Base-by-base conservation (phyloP, 257 asterid species). In the Solanum virginianum region DNA sequence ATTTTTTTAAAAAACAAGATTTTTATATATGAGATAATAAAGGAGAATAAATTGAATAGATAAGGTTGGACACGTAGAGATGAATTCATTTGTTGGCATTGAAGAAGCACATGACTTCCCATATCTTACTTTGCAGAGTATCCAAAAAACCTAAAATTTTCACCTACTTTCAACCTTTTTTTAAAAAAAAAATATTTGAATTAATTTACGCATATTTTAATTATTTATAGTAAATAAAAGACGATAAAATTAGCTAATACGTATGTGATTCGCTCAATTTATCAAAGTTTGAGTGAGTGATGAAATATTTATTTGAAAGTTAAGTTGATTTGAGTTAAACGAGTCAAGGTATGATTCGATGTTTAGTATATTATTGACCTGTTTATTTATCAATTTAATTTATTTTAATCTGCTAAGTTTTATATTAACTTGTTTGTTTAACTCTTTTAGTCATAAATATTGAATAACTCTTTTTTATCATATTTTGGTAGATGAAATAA, bases 61-160 rank as follows among this genome's bases (percentile, higher is more conserved):
- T 79, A 79, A 79, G 82, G 26, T 15, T 51, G 84, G 80, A 56
- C 87, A 80, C 81, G 87, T 85, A 68, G 41, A 18, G 63, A 8
- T 10, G 10, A 10, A 80, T 51, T 18, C 12, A 79, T 85, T 80
- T 20, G 22, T 24, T 43, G 80, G 90, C 85, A 85, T 85, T 83
- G 13, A 85, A 53, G 86, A 43, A 63, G 66, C 84, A 29, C 88
- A 85, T 83, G 90, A 80, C 85, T 72, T 69, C 18, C 1, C 20
- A 60, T 36, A 36, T 43, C 71, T 41, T 10, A n/a, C 22, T 74
- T 75, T 49, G 60, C 22, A 16, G 43, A 49, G 81, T 29, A 75
- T 75, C 60, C 14, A 75, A n/a, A 51, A 24, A 15, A 53, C 53
- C 53, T 79, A 15, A 53, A 79, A 79, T 79, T 29, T 26, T 9